Evolutionary conservation across 1,284 basidiomycete genomes (phyloP), one percentile per base, ranked within the genome.

Genomic region (Cutaneotrichosporon mucoides): DNA sequence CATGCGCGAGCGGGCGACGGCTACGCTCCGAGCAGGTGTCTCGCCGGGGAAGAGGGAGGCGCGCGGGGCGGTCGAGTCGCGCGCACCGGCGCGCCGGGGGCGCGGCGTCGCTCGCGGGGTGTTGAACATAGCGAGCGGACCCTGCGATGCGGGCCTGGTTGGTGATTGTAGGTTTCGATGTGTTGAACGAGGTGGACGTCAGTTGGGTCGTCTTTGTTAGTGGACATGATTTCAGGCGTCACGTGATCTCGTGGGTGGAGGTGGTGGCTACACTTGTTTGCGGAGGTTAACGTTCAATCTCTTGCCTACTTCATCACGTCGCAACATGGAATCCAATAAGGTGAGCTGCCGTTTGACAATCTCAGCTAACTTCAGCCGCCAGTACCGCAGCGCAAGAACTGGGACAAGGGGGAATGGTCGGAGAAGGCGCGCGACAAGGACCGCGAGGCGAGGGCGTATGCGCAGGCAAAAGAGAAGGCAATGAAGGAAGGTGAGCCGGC

Each of bases 401-500:
- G 76, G 76, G 73, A 79, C 68, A 76, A 77, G 57, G 70, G 71
- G 34, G 77, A 76, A 46, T 79, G 73, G 68, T 65, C 71, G 9
- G 75, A 73, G 15, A 75, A 76, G 63, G 77, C 78, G 24, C 76
- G 76, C 61, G 75, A 70, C 46, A 73, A 73, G 59, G 77, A 79
- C 56, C 67, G 65, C 50, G 68, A 71, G 35, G 62, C 64, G 43
- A 68, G 66, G 9, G 69, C 76, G 48, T 63, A 66, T 40, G 77
- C 76, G 6, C 76, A 77, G 66, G 72, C 66, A 34, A 65, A 68
- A 7, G 76, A 79, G 47, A 65, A 65, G 48, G 73, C 76, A 1
- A 73, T 88, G 82, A 87, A 86, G 79, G 84, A 90, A 81, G 91
- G 91, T 88, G 63, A 64, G 80, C 73, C 24, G 6, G 6, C 34